These are phyloP conservation scores for Laguncularia racemosa DNA, from an alignment of 345 rosid species.

Conservation along the genomic window DNA sequence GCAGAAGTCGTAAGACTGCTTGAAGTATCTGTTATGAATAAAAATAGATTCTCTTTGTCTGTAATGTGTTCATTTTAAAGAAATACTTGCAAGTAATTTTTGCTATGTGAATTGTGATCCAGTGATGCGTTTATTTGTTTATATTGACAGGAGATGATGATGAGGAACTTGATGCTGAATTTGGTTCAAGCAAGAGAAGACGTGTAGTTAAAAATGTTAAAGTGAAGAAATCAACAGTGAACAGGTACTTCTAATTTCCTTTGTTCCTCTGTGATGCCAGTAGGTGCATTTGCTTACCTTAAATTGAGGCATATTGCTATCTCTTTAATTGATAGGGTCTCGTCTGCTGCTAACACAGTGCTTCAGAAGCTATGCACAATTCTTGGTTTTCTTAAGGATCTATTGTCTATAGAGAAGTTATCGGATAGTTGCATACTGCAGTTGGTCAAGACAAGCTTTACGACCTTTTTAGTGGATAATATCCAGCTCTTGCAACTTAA, in stretches of 20 bases:
- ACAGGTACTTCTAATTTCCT: conserved; percentile 53
- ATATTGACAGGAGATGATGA: conserved; percentile 69
- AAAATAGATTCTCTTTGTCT: background rate
- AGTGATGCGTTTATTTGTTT: conserved; percentile 4
- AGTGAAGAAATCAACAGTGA: conserved; percentile 64
- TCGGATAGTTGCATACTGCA: conserved; percentile 98
- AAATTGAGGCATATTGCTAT: conserved; percentile 5
- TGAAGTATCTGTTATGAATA: background rate
- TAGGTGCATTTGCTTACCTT: conserved; percentile 6
- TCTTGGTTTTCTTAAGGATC: conserved; percentile 86
- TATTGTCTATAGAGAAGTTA: conserved; percentile 74
- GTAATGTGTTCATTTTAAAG: background rate
- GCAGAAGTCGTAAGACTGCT: background rate
- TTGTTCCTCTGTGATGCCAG: conserved; percentile 6
- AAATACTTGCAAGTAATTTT: too few relatives aligned
- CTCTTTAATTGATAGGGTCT: conserved; percentile 59
- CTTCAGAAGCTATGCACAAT: conserved; percentile 92
- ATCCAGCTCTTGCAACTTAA: conserved; percentile 94
- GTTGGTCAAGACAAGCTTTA: conserved; percentile 74
- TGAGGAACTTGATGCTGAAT: conserved; percentile 66
- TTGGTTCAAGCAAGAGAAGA: conserved; percentile 77
- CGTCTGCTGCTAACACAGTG: conserved; percentile 66
- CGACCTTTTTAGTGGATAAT: conserved; percentile 93
- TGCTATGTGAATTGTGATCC: too few relatives aligned
- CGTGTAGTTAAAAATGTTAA: conserved; percentile 57